Percentiles rank a stretch among this genome's conserved stretches.
Evolutionary conservation across 108 stramenopile species (phyloP).

Genomic region (Nitzschia palea): DNA sequence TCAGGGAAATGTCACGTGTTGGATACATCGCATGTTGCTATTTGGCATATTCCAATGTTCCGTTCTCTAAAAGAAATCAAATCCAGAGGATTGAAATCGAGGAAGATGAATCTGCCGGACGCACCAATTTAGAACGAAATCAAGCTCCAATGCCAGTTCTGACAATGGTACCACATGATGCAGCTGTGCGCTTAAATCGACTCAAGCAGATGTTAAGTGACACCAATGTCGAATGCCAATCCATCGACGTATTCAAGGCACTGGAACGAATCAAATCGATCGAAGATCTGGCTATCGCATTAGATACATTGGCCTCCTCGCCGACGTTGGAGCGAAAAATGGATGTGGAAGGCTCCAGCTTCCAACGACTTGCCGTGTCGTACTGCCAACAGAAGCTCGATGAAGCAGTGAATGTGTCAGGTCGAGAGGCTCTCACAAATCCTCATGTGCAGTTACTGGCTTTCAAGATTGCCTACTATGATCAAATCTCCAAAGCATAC

Average conservation of each 20-base stretch:
- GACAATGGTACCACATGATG: conserved; percentile 26
- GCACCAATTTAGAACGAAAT: conserved; percentile 1
- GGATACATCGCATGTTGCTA: conserved; percentile 36
- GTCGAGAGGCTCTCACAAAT: conserved; percentile 26
- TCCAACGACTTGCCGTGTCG: conserved; percentile 60
- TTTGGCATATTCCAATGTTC: conserved; percentile 36
- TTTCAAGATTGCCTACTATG: conserved; percentile 59
- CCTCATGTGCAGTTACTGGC: conserved; percentile 50
- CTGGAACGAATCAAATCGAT: conserved; percentile 62
- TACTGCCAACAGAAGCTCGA: conserved; percentile 62
- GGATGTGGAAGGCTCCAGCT: conserved; percentile 62
- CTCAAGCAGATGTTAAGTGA: conserved; percentile 73
- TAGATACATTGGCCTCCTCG: conserved; percentile 66
- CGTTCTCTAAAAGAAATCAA: conserved; percentile 37
- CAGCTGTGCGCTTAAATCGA: conserved; percentile 58
- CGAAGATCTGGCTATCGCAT: conserved; percentile 58
- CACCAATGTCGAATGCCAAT: conserved; percentile 52
- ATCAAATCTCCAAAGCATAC: conserved; percentile 55
- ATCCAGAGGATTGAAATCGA: conserved; percentile 35
- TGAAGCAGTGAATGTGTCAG: conserved; percentile 36
- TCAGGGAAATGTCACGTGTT: conserved; percentile 17
- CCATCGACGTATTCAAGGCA: conserved; percentile 57
- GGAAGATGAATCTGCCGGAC: conserved; percentile 38
- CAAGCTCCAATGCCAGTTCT: background rate
- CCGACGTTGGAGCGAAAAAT: conserved; percentile 62